Conservation (phyloP, 306 rosid genomes). For the Adenanthera pavonina region DNA sequence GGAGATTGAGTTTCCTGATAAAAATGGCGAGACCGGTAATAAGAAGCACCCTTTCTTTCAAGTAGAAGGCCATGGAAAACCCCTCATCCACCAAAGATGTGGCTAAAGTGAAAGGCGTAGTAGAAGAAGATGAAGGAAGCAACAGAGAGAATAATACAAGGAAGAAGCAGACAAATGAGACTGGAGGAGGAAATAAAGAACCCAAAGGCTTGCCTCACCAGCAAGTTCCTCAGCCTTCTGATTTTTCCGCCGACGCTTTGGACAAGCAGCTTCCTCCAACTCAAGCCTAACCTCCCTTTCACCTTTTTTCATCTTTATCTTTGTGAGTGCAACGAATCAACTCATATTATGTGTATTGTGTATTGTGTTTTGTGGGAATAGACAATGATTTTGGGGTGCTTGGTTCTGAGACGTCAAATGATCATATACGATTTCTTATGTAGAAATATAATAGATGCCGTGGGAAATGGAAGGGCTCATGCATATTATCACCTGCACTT, state of each 20-base stretch:
- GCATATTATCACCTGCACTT: not conserved
- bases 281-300: not conserved
- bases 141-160: not conserved
- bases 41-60: not conserved
- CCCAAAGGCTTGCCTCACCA: constrained; percentile 23
- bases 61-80: not conserved
- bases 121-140: not conserved
- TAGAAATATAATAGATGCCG: not conserved
- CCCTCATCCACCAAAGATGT: not conserved
- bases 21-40: not conserved
- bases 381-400: not conserved
- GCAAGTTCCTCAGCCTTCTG: constrained; percentile 11
- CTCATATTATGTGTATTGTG: not conserved
- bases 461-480: not conserved
- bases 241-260: not conserved
- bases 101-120: not conserved
- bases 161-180: not conserved
- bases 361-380: not conserved
- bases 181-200: not conserved
- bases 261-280: not conserved
- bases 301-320: not conserved
- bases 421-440: not conserved
- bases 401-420: too few species aligned
- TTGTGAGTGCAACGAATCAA: not conserved
- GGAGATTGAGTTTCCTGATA: not conserved